Evolutionary conservation across 2,329 filamentous ascomycete genomes (phyloP).

Genomic region (Thermothelomyces thermophilus): DNA sequence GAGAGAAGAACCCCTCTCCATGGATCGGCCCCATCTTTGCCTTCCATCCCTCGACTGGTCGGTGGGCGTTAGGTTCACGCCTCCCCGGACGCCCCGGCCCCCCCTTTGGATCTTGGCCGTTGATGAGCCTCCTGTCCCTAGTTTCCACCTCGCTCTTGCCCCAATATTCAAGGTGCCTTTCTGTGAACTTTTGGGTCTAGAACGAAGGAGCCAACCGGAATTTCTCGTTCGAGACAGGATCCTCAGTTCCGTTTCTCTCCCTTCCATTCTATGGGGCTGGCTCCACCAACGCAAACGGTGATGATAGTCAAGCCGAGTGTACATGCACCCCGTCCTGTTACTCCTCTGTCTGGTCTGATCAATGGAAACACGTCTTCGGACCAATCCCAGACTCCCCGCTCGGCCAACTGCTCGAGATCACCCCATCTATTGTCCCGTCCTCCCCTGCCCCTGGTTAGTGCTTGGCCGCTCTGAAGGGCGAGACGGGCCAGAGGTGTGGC

Average conservation of each 20-base stretch:
- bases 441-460: conserved; percentile 23
- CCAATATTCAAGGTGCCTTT: conserved; percentile 13
- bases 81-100: conserved; percentile 2
- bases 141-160: conserved; percentile 18
- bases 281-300: conserved; percentile 33
- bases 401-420: conserved; percentile 28
- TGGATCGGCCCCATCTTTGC: conserved; percentile 9
- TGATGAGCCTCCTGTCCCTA: conserved; percentile 24
- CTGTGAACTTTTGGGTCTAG: conserved; percentile 7
- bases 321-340: conserved; percentile 32
- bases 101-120: conserved; percentile 17
- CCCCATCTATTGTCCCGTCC: conserved; percentile 28
- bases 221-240: conserved; percentile 16
- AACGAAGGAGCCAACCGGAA: conserved; percentile 7
- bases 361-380: conserved; percentile 28
- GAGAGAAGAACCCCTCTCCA: conserved; percentile 12
- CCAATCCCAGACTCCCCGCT: conserved; percentile 26
- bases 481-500: conserved; percentile 20
- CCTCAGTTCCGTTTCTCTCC: conserved; percentile 23
- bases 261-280: conserved; percentile 26
- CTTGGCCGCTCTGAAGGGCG: conserved; percentile 21
- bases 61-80: conserved; percentile 21
- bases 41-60: conserved; percentile 14
- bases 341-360: conserved; percentile 28
- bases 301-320: conserved; percentile 35